Percentiles rank a stretch among this genome's conserved stretches.
Conservation (phyloP, 768 basidiomycete genomes). For the Naganishia randhawae region DNA sequence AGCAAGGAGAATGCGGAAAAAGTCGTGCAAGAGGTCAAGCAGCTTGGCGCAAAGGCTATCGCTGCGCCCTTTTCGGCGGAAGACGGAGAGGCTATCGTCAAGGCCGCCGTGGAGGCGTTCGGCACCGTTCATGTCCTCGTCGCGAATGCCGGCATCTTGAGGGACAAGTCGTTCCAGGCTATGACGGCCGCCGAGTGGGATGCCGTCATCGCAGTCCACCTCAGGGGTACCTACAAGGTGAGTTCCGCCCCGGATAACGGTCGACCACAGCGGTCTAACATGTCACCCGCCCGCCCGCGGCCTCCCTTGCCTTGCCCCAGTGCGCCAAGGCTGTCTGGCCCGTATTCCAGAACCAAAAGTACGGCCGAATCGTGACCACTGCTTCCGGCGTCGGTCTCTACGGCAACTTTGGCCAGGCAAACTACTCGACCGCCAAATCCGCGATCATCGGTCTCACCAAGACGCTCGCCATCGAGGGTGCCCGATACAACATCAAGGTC, state of each 20-base stretch:
- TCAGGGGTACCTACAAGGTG: conserved; percentile 86
- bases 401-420: conserved; percentile 92
- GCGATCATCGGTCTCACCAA: conserved; percentile 86
- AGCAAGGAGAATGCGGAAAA: conserved; percentile 74
- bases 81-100: conserved; percentile 84
- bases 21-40: conserved; percentile 81
- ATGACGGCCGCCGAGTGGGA: conserved; percentile 96
- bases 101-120: conserved; percentile 78
- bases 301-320: conserved; percentile 50
- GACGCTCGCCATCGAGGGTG: conserved; percentile 84
- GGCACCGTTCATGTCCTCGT: conserved; percentile 81
- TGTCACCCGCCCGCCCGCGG: not conserved
- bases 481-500: conserved; percentile 81
- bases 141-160: conserved; percentile 88
- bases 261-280: too few relatives aligned
- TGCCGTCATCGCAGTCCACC: conserved; percentile 77
- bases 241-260: conserved; percentile 7
- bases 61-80: conserved; percentile 82
- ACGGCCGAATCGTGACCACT: conserved; percentile 92
- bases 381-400: conserved; percentile 88
- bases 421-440: conserved; percentile 90
- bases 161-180: conserved; percentile 85
- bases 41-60: conserved; percentile 80
- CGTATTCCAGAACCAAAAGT: conserved; percentile 91
- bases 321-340: conserved; percentile 95